Percentiles rank a stretch among this genome's conserved stretches.
phyloP scores from a whole-genome alignment of 2,329 filamentous ascomycete genomes.

The Colletotrichum sp. region DNA sequence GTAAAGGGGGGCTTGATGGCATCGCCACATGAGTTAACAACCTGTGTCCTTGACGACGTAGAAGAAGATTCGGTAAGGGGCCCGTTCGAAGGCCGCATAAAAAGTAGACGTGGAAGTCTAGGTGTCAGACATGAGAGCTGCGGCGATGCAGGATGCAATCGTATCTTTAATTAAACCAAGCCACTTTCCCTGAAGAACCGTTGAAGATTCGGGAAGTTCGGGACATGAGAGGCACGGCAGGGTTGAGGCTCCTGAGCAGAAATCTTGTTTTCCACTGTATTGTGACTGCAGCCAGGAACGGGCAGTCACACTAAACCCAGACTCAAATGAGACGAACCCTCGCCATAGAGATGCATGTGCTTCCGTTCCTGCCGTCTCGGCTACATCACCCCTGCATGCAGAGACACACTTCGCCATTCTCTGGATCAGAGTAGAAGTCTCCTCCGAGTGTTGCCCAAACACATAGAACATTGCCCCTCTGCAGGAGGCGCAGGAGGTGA shows the following conservation, averaged over 20 bases:
- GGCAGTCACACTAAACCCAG: not conserved
- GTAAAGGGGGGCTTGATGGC: not conserved
- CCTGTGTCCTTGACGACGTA: too few species aligned
- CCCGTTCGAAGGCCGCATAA: not conserved
- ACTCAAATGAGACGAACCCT: not conserved
- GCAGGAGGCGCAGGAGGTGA: not conserved
- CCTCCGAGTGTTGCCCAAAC: not conserved
- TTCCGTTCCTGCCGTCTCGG: not conserved
- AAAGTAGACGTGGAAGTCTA: not conserved
- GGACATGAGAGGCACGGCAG: not conserved
- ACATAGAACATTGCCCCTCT: not conserved
- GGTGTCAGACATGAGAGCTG: too few species aligned
- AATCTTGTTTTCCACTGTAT: not conserved
- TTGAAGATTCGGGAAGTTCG: not conserved
- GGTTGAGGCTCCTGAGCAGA: not conserved
- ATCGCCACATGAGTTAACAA: not conserved
- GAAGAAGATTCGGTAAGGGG: rapidly evolving
- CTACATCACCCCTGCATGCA: not conserved
- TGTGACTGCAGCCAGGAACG: not conserved
- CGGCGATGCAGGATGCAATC: not conserved
- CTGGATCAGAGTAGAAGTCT: not conserved
- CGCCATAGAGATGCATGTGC: not conserved
- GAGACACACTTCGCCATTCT: not conserved
- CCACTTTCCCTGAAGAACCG: not conserved
- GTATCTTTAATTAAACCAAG: not conserved